Conservation (phyloP, 768 basidiomycete genomes). For the Leccinum truebloodii region DNA sequence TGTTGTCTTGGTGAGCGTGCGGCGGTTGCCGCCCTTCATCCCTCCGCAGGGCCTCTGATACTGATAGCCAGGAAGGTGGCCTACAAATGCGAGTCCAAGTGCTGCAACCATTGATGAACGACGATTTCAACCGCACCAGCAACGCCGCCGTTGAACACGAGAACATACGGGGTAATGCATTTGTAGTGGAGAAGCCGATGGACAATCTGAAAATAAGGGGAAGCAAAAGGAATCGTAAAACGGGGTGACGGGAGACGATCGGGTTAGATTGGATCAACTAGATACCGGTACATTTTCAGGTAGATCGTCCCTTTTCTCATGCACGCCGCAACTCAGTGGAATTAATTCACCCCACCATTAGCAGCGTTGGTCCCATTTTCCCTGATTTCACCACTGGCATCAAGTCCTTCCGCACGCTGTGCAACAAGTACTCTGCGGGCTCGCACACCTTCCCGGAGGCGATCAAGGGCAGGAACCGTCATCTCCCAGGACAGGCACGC, state of each 20-base stretch:
- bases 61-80: conserved; percentile 16
- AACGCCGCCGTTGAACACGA: neutral
- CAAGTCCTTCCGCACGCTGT: conserved; percentile 24
- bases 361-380: conserved; percentile 1
- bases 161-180: neutral
- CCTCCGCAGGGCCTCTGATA: conserved; percentile 12
- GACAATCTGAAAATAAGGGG: neutral
- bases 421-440: conserved; percentile 61
- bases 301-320: neutral
- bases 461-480: conserved; percentile 79
- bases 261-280: neutral
- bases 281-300: neutral
- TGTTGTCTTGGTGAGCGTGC: too few relatives aligned
- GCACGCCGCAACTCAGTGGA: conserved; percentile 1
- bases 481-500: conserved; percentile 90
- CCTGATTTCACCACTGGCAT: conserved; percentile 7
- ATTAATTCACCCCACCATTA: conserved; percentile 21
- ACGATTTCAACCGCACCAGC: conserved; percentile 9
- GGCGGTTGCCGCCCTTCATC: conserved; percentile 3
- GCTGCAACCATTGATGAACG: neutral
- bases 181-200: neutral
- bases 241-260: neutral
- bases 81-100: conserved; percentile 5
- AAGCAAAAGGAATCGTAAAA: neutral
- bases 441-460: conserved; percentile 84